Evolutionary conservation across 2,329 filamentous ascomycete genomes (phyloP).

Genomic region (Verticillium tricorpus): DNA sequence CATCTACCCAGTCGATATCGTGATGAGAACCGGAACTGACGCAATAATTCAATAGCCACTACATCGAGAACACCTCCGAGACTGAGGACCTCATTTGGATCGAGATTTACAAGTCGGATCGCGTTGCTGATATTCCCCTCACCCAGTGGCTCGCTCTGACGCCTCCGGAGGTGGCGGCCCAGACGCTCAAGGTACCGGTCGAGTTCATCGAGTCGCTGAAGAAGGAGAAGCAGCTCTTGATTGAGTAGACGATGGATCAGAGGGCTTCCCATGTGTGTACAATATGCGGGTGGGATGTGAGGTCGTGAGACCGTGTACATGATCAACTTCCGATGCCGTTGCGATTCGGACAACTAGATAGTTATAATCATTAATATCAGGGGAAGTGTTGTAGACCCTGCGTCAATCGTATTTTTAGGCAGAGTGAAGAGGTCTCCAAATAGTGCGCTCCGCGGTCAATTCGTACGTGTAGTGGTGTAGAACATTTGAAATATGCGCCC

Average conservation of each 20-base stretch:
- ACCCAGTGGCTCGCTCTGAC: constrained; percentile 68
- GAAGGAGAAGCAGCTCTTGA: constrained; percentile 59
- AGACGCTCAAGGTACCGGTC: constrained; percentile 53
- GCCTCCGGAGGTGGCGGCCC: constrained; percentile 56
- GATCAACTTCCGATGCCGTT: not conserved
- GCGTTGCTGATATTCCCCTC: constrained; percentile 61
- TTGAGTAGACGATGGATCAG: constrained; percentile 15
- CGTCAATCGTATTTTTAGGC: too few species aligned
- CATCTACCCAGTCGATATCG: not conserved
- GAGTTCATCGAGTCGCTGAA: constrained; percentile 53
- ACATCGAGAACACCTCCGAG: constrained; percentile 64
- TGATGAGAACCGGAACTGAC: not conserved
- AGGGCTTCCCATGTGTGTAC: not conserved
- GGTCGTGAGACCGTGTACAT: not conserved
- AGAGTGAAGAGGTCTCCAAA: too few species aligned
- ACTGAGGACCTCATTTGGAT: constrained; percentile 63
- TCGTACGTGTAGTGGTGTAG: too few species aligned
- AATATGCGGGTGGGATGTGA: not conserved
- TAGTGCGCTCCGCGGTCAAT: too few species aligned
- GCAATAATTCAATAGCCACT: constrained; percentile 40
- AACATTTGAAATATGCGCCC: too few species aligned
- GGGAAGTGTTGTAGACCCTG: not conserved
- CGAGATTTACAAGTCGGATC: constrained; percentile 65
- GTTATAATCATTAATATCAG: not conserved
- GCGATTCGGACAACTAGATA: not conserved